These are phyloP conservation scores for Daldinia sp. DNA, from an alignment of 2,329 filamentous ascomycete species.

Conservation along the genomic window DNA sequence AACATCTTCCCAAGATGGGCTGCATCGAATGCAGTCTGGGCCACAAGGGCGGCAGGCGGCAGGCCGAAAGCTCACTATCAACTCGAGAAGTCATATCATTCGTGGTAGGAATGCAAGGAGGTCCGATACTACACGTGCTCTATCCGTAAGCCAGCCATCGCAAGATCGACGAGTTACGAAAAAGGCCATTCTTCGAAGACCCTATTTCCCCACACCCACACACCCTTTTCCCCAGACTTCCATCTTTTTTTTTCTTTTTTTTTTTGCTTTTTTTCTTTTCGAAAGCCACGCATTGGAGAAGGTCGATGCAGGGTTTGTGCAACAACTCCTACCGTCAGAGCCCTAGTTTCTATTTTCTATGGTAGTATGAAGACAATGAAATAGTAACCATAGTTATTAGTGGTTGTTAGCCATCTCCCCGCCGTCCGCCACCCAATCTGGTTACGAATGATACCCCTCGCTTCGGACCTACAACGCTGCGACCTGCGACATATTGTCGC, in stretches of 20 bases:
- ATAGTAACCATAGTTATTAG: slow-evolving; percentile 16
- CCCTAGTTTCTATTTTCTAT: neutral
- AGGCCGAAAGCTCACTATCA: slow-evolving; percentile 11
- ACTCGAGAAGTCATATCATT: slow-evolving; percentile 21
- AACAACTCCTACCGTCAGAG: slow-evolving; percentile 24
- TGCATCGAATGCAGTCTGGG: slow-evolving; percentile 33
- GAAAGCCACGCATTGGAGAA: slow-evolving; percentile 16
- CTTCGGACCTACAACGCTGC: slow-evolving; percentile 30
- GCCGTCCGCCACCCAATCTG: slow-evolving; percentile 24
- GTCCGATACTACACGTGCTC: slow-evolving; percentile 30
- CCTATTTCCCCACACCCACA: slow-evolving; percentile 22
- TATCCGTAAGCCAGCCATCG: slow-evolving; percentile 14
- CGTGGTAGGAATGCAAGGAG: slow-evolving; percentile 8
- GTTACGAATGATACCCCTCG: slow-evolving; percentile 27
- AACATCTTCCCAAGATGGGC: slow-evolving; percentile 23
- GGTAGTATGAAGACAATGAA: slow-evolving; percentile 3
- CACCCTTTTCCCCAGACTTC: slow-evolving; percentile 34
- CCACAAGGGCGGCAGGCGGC: slow-evolving; percentile 10
- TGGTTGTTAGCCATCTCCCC: slow-evolving; percentile 9
- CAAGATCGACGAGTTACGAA: slow-evolving; percentile 21
- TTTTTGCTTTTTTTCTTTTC: too few relatives aligned
- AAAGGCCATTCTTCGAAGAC: slow-evolving; percentile 18
- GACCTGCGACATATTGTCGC: slow-evolving; percentile 21
- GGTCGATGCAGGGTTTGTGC: slow-evolving; percentile 32
- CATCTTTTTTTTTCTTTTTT: too few relatives aligned